phyloP scores from a whole-genome alignment of 2,329 filamentous ascomycete genomes.

The Ophiostoma fasciatum region DNA sequence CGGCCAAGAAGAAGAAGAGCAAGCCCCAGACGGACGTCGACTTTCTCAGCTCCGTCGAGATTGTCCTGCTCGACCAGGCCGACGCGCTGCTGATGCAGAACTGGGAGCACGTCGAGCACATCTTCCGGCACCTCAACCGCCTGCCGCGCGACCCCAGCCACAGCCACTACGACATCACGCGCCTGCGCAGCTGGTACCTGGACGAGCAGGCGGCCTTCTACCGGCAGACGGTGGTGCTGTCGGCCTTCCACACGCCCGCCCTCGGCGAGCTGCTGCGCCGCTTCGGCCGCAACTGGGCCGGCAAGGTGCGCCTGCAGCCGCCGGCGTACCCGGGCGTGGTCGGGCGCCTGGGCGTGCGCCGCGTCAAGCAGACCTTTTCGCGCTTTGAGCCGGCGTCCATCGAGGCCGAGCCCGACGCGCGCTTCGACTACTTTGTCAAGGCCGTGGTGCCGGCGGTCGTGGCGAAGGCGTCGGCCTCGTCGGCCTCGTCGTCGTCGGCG shows the following conservation, averaged over 20 bases:
- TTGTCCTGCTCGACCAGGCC: conserved; percentile 80
- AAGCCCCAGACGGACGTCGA: conserved; percentile 53
- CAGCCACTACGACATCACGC: conserved; percentile 85
- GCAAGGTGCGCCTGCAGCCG: conserved; percentile 59
- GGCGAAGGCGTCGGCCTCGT: conserved; percentile 51
- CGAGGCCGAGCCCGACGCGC: conserved; percentile 64
- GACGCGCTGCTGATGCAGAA: conserved; percentile 96
- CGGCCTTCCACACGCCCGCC: conserved; percentile 77
- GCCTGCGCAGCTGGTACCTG: conserved; percentile 85
- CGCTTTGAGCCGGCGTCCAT: conserved; percentile 63
- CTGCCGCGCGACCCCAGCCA: conserved; percentile 79
- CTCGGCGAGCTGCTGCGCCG: conserved; percentile 64
- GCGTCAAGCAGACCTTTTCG: conserved; percentile 75
- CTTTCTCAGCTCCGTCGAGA: conserved; percentile 85
- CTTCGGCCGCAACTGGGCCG: conserved; percentile 66
- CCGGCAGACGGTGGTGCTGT: conserved; percentile 72
- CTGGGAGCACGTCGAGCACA: conserved; percentile 89
- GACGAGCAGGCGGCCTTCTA: conserved; percentile 67
- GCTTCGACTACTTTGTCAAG: conserved; percentile 83
- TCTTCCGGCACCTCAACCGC: conserved; percentile 81
- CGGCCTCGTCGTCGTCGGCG: too few species aligned
- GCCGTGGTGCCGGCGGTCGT: conserved; percentile 63
- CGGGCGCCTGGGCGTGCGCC: conserved; percentile 49
- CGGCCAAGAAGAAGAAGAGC: conserved; percentile 37
- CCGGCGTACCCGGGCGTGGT: conserved; percentile 53